Evolutionary conservation across 1,284 basidiomycete genomes (phyloP).

Genomic region (Cryptococcus hybrid): DNA sequence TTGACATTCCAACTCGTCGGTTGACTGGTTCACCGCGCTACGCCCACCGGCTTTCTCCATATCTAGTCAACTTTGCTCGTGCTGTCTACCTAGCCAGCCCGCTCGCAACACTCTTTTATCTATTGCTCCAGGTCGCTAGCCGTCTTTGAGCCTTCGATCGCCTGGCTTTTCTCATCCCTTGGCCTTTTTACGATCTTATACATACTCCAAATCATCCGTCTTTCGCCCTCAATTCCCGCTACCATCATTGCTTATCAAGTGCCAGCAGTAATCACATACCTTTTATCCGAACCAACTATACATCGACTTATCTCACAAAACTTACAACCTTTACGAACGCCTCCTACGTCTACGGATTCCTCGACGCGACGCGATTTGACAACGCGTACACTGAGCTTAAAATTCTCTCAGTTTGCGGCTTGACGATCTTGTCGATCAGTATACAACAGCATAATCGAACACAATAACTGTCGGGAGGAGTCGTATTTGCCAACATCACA

Average conservation of each 20-base stretch:
- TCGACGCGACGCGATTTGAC: too few relatives aligned
- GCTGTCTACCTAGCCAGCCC: background rate
- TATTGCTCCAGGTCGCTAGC: background rate
- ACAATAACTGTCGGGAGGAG: background rate
- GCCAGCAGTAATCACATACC: too few relatives aligned
- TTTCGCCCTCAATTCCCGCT: background rate
- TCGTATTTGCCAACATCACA: background rate
- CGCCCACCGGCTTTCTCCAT: background rate
- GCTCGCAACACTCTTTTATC: background rate
- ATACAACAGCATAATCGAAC: background rate
- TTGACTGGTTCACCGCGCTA: constrained; percentile 2
- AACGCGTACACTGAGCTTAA: background rate
- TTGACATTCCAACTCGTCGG: background rate
- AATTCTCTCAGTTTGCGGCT: background rate
- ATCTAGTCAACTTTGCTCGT: background rate
- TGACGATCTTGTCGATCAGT: background rate
- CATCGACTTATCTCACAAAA: background rate
- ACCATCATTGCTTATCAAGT: too few relatives aligned
- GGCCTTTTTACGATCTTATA: background rate
- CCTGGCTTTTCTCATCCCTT: background rate
- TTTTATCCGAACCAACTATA: background rate
- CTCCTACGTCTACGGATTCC: too few relatives aligned
- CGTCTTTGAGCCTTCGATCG: background rate
- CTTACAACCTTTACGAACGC: background rate
- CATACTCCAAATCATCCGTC: background rate